phyloP scores from a whole-genome alignment of 2,329 filamentous ascomycete genomes.

The Dactylonectria macrodidyma region DNA sequence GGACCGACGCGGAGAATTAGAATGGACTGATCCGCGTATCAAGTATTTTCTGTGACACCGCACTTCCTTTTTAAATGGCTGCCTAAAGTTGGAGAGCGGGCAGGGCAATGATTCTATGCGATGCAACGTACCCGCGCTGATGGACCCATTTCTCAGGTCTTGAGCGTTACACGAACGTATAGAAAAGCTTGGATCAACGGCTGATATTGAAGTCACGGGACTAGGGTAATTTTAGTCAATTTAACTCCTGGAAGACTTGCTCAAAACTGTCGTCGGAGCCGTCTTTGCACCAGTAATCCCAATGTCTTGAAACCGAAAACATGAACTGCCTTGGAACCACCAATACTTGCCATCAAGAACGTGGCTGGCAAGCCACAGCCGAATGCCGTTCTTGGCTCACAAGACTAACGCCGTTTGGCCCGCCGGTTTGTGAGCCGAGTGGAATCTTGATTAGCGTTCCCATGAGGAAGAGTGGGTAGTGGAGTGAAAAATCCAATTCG shows the following conservation, averaged over 20 bases:
- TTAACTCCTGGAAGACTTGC: background rate
- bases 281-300: too few species aligned
- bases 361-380: background rate
- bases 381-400: background rate
- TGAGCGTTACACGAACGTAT: too few species aligned
- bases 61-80: background rate
- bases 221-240: background rate
- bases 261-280: background rate
- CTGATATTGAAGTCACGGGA: background rate
- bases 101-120: background rate
- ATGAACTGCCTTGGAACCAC: background rate
- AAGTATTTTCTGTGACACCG: background rate
- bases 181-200: too few species aligned
- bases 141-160: too few species aligned
- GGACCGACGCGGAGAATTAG: slow-evolving; percentile 14
- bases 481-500: background rate
- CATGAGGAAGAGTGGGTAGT: background rate
- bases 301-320: background rate
- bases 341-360: background rate
- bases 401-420: background rate
- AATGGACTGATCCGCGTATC: background rate
- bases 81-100: background rate
- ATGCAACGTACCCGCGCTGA: background rate
- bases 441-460: background rate
- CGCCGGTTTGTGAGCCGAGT: slow-evolving; percentile 4